Evolutionary conservation across 2,329 filamentous ascomycete species (phyloP).

Genomic region (Aspergillus phoenicis): DNA sequence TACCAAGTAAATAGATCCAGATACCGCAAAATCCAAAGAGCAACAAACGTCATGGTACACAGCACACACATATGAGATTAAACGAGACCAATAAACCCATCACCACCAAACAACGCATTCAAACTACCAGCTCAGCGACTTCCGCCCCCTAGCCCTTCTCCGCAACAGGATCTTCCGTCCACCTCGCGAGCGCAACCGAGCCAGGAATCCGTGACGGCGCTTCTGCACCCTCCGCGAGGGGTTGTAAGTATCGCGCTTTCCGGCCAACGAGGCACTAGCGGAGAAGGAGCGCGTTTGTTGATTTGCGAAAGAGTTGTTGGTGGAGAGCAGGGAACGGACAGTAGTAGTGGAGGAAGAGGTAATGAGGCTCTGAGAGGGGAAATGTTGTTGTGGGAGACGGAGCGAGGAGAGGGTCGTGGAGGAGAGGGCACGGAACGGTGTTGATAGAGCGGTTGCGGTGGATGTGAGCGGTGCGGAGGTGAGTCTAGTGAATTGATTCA

Average conservation of each 20-base stretch:
- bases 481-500: background rate
- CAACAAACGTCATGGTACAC: background rate
- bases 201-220: slow-evolving; percentile 62
- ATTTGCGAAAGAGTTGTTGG: slow-evolving; percentile 25
- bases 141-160: slow-evolving; percentile 57
- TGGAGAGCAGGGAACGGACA: slow-evolving; percentile 17
- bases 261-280: slow-evolving; percentile 45
- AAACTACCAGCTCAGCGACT: slow-evolving; percentile 54
- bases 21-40: background rate
- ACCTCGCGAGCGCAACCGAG: slow-evolving; percentile 54
- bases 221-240: slow-evolving; percentile 63
- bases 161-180: slow-evolving; percentile 58
- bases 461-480: slow-evolving; percentile 4
- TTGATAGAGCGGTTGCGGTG: slow-evolving; percentile 8
- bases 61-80: slow-evolving; percentile 9
- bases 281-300: slow-evolving; percentile 45
- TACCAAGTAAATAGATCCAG: background rate
- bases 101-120: background rate
- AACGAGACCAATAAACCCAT: background rate
- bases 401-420: slow-evolving; percentile 15
- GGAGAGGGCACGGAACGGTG: slow-evolving; percentile 22
- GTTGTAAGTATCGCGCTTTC: slow-evolving; percentile 58
- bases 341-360: slow-evolving; percentile 10
- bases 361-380: slow-evolving; percentile 11
- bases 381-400: slow-evolving; percentile 6